These are phyloP conservation scores for Cyclaneusma minus DNA, from an alignment of 2,329 filamentous ascomycete genomes.

Conservation along the genomic window DNA sequence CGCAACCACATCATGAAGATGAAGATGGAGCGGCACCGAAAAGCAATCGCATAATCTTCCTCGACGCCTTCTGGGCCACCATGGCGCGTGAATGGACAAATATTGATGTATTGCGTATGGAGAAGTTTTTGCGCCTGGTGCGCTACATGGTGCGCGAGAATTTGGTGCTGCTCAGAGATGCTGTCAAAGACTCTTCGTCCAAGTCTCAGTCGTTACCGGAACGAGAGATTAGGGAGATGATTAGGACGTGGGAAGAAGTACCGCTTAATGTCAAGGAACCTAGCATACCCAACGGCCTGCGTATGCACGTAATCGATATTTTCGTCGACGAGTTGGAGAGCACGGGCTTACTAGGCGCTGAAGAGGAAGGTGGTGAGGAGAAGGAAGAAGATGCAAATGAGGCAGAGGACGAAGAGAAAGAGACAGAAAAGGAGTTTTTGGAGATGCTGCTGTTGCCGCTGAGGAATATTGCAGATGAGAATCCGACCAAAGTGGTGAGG, in stretches of 20 bases:
- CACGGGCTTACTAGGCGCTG: slow-evolving; percentile 3
- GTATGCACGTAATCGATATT: slow-evolving; percentile 78
- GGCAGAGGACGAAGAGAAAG: slow-evolving; percentile 61
- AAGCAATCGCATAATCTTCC: slow-evolving; percentile 26
- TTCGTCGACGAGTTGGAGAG: slow-evolving; percentile 76
- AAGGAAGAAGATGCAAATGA: slow-evolving; percentile 22
- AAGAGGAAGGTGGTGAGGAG: slow-evolving; percentile 17
- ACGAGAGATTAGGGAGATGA: slow-evolving; percentile 23
- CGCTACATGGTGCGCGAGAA: slow-evolving; percentile 64
- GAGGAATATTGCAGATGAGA: slow-evolving; percentile 26
- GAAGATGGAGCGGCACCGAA: slow-evolving; percentile 14
- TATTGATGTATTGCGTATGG: slow-evolving; percentile 64
- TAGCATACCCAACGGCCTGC: slow-evolving; percentile 62
- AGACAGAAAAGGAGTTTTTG: slow-evolving; percentile 82
- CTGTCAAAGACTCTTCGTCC: too few species aligned
- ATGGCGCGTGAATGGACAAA: slow-evolving; percentile 53
- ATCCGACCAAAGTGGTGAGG: slow-evolving; percentile 58
- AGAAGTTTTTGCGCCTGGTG: slow-evolving; percentile 84
- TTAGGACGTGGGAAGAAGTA: slow-evolving; percentile 28
- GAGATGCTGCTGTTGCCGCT: slow-evolving; percentile 41
- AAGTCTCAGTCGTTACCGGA: too few species aligned
- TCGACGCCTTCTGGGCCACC: slow-evolving; percentile 56
- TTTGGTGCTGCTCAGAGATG: slow-evolving; percentile 26
- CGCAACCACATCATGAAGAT: slow-evolving; percentile 32
- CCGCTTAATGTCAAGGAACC: slow-evolving; percentile 26